These are phyloP conservation scores for Monosporascus sp. DNA, from an alignment of 2,329 filamentous ascomycete species.

Conservation along the genomic window DNA sequence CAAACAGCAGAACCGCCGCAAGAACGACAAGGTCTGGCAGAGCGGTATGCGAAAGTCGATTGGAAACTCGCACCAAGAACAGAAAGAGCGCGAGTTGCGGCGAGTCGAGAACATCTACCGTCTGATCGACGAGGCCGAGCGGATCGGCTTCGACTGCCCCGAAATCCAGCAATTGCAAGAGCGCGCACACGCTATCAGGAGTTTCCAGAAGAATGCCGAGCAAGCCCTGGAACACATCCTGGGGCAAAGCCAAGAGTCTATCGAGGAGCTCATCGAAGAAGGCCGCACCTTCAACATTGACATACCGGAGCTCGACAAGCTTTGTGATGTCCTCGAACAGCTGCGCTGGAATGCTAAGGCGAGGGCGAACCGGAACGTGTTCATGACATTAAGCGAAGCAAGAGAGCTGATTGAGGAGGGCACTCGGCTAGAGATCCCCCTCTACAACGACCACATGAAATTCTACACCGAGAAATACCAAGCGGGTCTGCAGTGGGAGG, in stretches of 20 bases:
- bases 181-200: constrained; percentile 75
- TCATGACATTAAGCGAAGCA: constrained; percentile 73
- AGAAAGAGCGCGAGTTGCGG: constrained; percentile 82
- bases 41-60: constrained; percentile 67
- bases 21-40: constrained; percentile 85
- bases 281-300: constrained; percentile 88
- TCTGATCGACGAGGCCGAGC: constrained; percentile 75
- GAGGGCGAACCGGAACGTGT: constrained; percentile 54
- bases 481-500: constrained; percentile 82
- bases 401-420: constrained; percentile 73
- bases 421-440: constrained; percentile 68
- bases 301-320: constrained; percentile 76
- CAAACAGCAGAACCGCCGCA: constrained; percentile 95
- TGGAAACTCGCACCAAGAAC: constrained; percentile 49
- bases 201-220: constrained; percentile 74
- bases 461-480: constrained; percentile 71
- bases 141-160: constrained; percentile 86
- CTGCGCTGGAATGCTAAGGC: constrained; percentile 85
- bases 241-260: constrained; percentile 60
- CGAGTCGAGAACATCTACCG: constrained; percentile 85
- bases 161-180: constrained; percentile 85
- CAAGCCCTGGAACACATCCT: constrained; percentile 62
- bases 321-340: constrained; percentile 77
- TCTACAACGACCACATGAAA: constrained; percentile 72
- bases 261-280: constrained; percentile 87